Evolutionary conservation across 2,329 filamentous ascomycete species (phyloP), one percentile per base, ranked within the genome.

Genomic region (Trichoderma asperellum): DNA sequence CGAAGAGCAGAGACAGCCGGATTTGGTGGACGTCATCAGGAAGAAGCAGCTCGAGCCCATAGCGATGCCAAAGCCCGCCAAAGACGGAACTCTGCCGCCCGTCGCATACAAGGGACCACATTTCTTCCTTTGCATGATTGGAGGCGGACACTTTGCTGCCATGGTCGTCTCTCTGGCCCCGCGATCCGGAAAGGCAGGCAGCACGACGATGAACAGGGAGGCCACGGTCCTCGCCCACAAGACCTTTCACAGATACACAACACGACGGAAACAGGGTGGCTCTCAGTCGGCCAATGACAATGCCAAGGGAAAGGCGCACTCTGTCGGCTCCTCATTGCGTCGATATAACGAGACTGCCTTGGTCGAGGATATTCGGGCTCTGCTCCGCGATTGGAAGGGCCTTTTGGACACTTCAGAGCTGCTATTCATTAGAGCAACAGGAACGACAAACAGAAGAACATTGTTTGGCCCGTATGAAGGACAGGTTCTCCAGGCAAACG

Each of bases 101-200:
- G 80, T 86, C 11, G 83, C 83, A 4, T 88, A 91, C 76, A 88
- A 89, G 29, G 90, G 91, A 8, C 93, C 94, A 2, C 94, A 98
- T 77, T 89, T 97, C 61, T 98, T 99, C 77, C 87, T 99, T 59
- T 98, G 94, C 80, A 99, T 99, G 96, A 97, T 99, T 62, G 96
- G 96, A 29, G 96, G 96, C 70, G 96, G 96, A 0, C 96, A 99
- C 78, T 99, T 99, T 77, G 96, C 96, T 0, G 96, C 92, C 62
- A 98, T 98, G 94, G 85, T 98, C 12, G 92, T 99, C 12, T 94
- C 94, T 0, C 85, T 98, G 4, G 89, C 93, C 0, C 94, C 96
- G 0, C 92, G 94, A 71, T 84, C 91, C 65, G 87, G 88, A 47
- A 95, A 92, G 77, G 88, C 88, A 64, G 84, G 85, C 3, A 66